Evolutionary conservation across 2,329 filamentous ascomycete genomes (phyloP).

Genomic region (Zymoseptoria tritici): DNA sequence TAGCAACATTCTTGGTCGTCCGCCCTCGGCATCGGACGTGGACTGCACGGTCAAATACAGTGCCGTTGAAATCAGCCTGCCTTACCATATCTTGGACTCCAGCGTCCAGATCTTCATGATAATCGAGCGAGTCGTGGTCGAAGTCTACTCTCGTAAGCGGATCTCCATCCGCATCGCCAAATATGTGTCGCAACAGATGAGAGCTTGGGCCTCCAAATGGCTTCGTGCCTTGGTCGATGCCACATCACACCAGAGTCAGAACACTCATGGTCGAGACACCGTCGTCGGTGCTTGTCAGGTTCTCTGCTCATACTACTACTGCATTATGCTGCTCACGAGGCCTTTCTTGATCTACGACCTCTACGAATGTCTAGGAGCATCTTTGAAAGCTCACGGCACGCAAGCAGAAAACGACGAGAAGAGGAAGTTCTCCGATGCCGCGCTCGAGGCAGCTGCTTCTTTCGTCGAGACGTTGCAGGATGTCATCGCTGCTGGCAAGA

Average conservation of each 20-base stretch:
- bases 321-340: slow-evolving; percentile 47
- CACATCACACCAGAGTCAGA: background rate
- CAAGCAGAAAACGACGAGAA: slow-evolving; percentile 18
- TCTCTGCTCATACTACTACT: slow-evolving; percentile 47
- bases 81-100: slow-evolving; percentile 27
- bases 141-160: slow-evolving; percentile 38
- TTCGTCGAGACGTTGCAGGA: slow-evolving; percentile 20
- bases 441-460: slow-evolving; percentile 22
- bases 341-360: slow-evolving; percentile 48
- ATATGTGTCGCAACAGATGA: slow-evolving; percentile 36
- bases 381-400: slow-evolving; percentile 9
- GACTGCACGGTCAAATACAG: slow-evolving; percentile 38
- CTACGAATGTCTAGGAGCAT: slow-evolving; percentile 31
- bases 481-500: slow-evolving; percentile 10
- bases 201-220: slow-evolving; percentile 35
- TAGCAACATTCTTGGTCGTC: slow-evolving; percentile 45
- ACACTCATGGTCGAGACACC: background rate
- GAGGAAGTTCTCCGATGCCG: slow-evolving; percentile 23
- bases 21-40: slow-evolving; percentile 46
- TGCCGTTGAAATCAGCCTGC: background rate
- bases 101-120: slow-evolving; percentile 42
- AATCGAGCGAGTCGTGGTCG: slow-evolving; percentile 41
- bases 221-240: slow-evolving; percentile 25
- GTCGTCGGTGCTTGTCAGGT: slow-evolving; percentile 42
- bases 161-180: slow-evolving; percentile 36